Conservation (phyloP, 495 filamentous ascomycete species). For the Penicillium diatomitis region DNA sequence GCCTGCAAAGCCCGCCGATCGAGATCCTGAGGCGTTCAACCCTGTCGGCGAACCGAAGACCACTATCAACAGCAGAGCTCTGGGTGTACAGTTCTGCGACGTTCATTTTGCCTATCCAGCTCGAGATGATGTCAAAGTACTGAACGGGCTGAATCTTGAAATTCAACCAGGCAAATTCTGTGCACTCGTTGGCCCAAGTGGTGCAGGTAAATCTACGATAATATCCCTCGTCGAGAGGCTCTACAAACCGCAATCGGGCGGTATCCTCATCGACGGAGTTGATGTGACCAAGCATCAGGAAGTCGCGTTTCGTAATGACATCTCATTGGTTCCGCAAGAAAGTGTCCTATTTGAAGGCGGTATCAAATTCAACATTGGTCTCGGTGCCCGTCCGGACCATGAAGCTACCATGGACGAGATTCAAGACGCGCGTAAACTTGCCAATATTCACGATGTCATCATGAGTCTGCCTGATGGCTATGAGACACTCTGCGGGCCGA, state of each 20-base stretch:
- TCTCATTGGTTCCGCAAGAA: constrained; percentile 49
- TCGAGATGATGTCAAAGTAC: constrained; percentile 42
- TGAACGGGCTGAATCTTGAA: constrained; percentile 43
- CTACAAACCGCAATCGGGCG: constrained; percentile 39
- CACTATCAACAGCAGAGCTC: constrained; percentile 1
- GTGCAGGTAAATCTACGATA: constrained; percentile 54
- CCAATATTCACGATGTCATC: constrained; percentile 53
- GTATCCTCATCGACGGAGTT: constrained; percentile 31
- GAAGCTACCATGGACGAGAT: constrained; percentile 41
- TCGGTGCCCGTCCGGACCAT: constrained; percentile 37
- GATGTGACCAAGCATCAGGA: constrained; percentile 28
- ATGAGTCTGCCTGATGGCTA: constrained; percentile 50
- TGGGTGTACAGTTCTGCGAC: constrained; percentile 43
- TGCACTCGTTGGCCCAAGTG: constrained; percentile 52
- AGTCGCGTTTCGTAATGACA: constrained; percentile 35
- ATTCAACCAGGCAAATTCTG: constrained; percentile 50
- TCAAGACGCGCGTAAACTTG: constrained; percentile 45
- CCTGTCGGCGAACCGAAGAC: constrained; percentile 8
- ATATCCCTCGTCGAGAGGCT: constrained; percentile 52
- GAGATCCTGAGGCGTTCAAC: constrained; percentile 9
- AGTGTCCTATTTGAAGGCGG: constrained; percentile 45
- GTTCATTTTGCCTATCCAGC: constrained; percentile 55
- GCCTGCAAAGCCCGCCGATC: background rate
- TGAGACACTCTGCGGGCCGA: constrained; percentile 53
- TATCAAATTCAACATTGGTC: constrained; percentile 44